Evolutionary conservation across 345 rosid species (phyloP).

Genomic region (Linum usitatissimum): DNA sequence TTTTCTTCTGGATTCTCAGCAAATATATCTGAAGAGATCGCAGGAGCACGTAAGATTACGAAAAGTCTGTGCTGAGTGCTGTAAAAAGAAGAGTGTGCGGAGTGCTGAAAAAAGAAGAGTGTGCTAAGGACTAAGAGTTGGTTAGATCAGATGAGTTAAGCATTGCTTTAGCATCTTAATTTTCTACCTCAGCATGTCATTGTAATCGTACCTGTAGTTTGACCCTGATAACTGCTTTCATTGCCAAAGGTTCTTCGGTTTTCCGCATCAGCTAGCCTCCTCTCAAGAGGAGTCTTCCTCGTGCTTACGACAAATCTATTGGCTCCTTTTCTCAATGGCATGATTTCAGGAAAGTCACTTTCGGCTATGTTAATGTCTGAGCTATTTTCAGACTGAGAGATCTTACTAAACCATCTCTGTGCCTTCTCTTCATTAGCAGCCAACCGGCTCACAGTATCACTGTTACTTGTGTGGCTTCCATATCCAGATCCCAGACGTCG

Average conservation of each 20-base stretch:
- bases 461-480: conserved; percentile 23
- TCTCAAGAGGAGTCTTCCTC: conserved; percentile 21
- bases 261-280: conserved; percentile 34
- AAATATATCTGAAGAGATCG: conserved; percentile 5
- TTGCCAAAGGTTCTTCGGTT: conserved; percentile 20
- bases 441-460: conserved; percentile 40
- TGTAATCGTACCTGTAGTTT: neutral
- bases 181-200: too few relatives aligned
- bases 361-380: conserved; percentile 33
- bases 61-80: neutral
- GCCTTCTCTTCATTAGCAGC: conserved; percentile 80
- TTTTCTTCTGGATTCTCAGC: conserved; percentile 19
- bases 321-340: conserved; percentile 29
- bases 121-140: too few relatives aligned
- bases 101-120: neutral
- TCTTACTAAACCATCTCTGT: conserved; percentile 61
- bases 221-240: conserved; percentile 10
- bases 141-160: too few relatives aligned
- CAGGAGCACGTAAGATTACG: neutral
- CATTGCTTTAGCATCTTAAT: too few relatives aligned
- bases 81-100: neutral
- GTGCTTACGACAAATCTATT: conserved; percentile 28
- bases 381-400: conserved; percentile 45
- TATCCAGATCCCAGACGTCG: conserved; percentile 23
- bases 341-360: conserved; percentile 26